Percentiles rank a stretch among this genome's conserved stretches.
phyloP scores from a whole-genome alignment of 2,329 filamentous ascomycete genomes.

The Diaporthe ilicicola region DNA sequence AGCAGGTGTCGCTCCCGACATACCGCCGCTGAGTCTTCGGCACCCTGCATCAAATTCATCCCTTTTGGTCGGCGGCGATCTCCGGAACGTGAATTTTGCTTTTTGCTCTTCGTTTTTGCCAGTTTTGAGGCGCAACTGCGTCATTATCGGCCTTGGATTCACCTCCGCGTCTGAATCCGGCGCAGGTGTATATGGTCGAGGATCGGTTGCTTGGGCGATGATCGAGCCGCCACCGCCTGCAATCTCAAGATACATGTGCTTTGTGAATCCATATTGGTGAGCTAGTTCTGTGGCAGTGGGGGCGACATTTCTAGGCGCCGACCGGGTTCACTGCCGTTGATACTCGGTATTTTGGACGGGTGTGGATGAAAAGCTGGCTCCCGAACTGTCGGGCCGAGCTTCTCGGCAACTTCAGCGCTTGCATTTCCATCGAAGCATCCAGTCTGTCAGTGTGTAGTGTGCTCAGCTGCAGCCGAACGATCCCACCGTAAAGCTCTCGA shows the following conservation, averaged over 20 bases:
- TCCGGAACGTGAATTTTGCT: background rate
- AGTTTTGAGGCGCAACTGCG: background rate
- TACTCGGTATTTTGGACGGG: background rate
- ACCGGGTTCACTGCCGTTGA: background rate
- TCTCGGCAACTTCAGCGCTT: background rate
- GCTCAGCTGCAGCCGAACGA: background rate
- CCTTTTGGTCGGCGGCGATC: background rate
- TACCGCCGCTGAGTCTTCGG: constrained; percentile 6
- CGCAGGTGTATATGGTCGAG: background rate
- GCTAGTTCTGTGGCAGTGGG: background rate
- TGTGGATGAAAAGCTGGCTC: background rate
- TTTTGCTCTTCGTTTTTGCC: background rate
- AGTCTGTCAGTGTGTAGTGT: background rate
- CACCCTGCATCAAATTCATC: constrained; percentile 1
- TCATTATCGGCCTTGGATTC: background rate
- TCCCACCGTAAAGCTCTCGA: background rate
- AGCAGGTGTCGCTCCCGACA: constrained; percentile 1
- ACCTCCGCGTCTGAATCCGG: background rate
- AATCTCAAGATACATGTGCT: background rate
- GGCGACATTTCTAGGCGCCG: background rate
- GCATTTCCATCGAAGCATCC: background rate
- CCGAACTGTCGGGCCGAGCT: background rate
- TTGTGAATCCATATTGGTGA: background rate
- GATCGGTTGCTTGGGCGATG: background rate
- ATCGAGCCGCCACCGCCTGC: background rate